Evolutionary conservation across 768 basidiomycete genomes (phyloP), one percentile per base, ranked within the genome.

Genomic region (Chlorophyllum brunneum): DNA sequence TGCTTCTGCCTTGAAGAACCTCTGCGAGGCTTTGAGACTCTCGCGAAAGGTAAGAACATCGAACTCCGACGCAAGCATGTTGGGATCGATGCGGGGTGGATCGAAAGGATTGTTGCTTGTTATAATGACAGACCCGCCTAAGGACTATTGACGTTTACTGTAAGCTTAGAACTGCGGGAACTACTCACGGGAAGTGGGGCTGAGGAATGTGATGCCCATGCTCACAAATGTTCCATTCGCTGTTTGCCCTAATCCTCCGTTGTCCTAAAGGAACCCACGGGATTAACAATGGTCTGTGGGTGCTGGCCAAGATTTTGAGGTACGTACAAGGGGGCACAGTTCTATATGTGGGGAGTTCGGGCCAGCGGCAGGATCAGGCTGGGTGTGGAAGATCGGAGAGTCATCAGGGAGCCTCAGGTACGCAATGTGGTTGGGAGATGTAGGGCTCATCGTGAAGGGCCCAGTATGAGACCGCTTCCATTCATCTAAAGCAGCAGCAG

Each of bases 171-270:
- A 30, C 3, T 39, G 15, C 1, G 22, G 2, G 16, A 38, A 5
- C 3, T 36, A 45, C 66, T 37, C 48, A 66, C 68, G 65, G 22
- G 69, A 66, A 13, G 61, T 55, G 2, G 71, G 69, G 7, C 66
- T 63, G 8, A 67, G 60, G 22, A 70, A 58, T 16, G 56, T 58
- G 2, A 61, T 54, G 3, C 56, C 43, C 29, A 65, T 54, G 20
- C 60, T 60, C n/a, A 69, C 33, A 45, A 64, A 68, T 39, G 61
- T 60, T 42, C 65, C 62, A 13, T 49, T 60, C 15, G 58, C 38
- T 15, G 60, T 55, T 22, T 60, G 59, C 8, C 13, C 10, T n/a
- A 53, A 40, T n/a, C 51, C 56, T n/a, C 43, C 55, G 31, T 31
- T 44, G 29, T 37, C 43, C 58, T 54, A 47, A 42, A 18, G 37